Conservation (phyloP, 1,284 basidiomycete genomes). For the Fomes fomentarius region DNA sequence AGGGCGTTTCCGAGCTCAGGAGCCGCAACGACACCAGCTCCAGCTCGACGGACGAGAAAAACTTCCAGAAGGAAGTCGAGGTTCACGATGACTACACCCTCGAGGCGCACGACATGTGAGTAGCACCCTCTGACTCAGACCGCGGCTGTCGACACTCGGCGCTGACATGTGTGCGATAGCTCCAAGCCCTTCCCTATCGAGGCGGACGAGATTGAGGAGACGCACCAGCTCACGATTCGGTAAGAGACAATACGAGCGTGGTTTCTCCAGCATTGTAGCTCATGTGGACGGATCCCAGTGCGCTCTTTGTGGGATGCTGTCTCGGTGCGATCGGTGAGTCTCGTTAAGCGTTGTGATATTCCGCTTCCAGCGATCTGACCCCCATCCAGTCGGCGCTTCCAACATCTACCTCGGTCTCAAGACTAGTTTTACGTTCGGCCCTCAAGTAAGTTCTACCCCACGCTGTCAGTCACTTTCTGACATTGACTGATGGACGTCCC, state of each 20-base stretch:
- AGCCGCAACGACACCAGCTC: conserved; percentile 12
- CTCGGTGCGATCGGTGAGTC: conserved; percentile 55
- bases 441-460: conserved; percentile 38
- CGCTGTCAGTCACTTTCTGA: neutral
- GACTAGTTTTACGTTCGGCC: conserved; percentile 70
- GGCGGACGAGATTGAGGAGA: conserved; percentile 52
- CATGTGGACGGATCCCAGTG: no score
- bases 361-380: neutral
- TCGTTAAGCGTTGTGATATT: conserved; percentile 15
- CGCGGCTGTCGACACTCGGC: neutral
- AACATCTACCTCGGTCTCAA: conserved; percentile 68
- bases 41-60: conserved; percentile 16
- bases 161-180: conserved; percentile 1
- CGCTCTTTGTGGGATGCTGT: conserved; percentile 59
- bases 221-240: conserved; percentile 57
- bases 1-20: conserved; percentile 16
- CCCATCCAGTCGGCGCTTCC: conserved; percentile 27
- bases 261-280: no score
- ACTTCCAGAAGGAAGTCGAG: neutral
- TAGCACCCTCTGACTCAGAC: neutral
- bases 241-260: no score
- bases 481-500: neutral
- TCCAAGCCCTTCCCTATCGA: conserved; percentile 54
- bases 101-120: conserved; percentile 20
- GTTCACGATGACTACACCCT: conserved; percentile 6